These are phyloP conservation scores for Roridomyces roridus DNA, from an alignment of 768 basidiomycete genomes.

Conservation along the genomic window DNA sequence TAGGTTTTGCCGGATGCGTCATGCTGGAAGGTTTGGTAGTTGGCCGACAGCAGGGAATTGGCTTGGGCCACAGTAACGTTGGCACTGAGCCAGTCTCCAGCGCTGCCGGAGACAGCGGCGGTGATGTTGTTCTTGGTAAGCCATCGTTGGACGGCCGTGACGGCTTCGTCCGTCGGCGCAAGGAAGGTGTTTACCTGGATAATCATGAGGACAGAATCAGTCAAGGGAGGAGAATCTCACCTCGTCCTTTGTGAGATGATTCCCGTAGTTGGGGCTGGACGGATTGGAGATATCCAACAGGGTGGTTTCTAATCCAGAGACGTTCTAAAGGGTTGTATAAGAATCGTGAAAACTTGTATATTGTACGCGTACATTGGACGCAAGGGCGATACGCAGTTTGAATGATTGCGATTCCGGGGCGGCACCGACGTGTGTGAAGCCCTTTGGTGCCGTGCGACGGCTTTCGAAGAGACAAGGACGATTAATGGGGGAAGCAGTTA, in stretches of 20 bases:
- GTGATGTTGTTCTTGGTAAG: slow-evolving; percentile 43
- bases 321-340: too few species aligned
- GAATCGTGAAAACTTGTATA: too few species aligned
- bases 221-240: slow-evolving; percentile 37
- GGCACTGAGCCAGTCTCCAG: slow-evolving; percentile 45
- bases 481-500: neutral
- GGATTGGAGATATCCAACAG: slow-evolving; percentile 43
- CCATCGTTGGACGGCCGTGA: slow-evolving; percentile 48
- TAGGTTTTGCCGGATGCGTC: slow-evolving; percentile 30
- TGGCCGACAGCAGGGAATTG: slow-evolving; percentile 39
- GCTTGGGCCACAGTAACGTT: slow-evolving; percentile 38
- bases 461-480: neutral
- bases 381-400: slow-evolving; percentile 45
- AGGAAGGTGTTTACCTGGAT: slow-evolving; percentile 26
- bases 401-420: slow-evolving; percentile 37
- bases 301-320: slow-evolving; percentile 38
- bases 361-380: too few species aligned
- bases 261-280: slow-evolving; percentile 38
- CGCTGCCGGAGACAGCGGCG: slow-evolving; percentile 37
- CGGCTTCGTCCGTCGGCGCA: slow-evolving; percentile 19
- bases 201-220: neutral
- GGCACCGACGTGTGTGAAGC: slow-evolving; percentile 36
- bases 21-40: slow-evolving; percentile 44
- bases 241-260: slow-evolving; percentile 49
- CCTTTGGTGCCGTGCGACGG: slow-evolving; percentile 34